These are phyloP conservation scores for Xylariomycetidae sp. DNA, from an alignment of 2,329 filamentous ascomycete genomes.

Conservation along the genomic window DNA sequence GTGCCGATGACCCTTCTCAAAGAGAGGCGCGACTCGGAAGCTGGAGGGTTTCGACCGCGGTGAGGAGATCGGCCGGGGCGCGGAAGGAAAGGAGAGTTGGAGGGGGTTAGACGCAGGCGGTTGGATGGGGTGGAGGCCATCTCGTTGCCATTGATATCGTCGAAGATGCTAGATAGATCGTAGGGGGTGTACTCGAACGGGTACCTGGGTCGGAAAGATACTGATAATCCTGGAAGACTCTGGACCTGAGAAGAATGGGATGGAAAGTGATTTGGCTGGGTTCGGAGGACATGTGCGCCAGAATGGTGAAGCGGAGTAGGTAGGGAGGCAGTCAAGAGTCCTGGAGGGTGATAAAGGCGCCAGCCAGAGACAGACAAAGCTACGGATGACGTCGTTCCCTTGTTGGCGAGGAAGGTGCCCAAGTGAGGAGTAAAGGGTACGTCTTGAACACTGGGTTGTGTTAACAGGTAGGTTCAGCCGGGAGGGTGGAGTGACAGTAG, in stretches of 20 bases:
- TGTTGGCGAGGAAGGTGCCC: too few species aligned
- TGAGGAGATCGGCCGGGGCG: conserved; percentile 60
- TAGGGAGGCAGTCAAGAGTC: too few species aligned
- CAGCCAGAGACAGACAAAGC: too few species aligned
- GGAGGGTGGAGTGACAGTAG: too few species aligned
- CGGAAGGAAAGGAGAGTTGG: conserved; percentile 66
- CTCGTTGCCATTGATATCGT: conserved; percentile 44
- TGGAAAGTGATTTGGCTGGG: conserved; percentile 10
- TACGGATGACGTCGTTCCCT: too few species aligned
- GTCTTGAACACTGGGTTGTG: too few species aligned
- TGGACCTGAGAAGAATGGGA: conserved; percentile 16
- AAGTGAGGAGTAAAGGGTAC: too few species aligned
- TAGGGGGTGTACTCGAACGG: conserved; percentile 4
- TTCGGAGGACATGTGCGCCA: conserved; percentile 6
- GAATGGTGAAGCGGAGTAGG: too few species aligned
- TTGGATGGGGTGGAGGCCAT: conserved; percentile 58
- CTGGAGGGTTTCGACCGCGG: conserved; percentile 42
- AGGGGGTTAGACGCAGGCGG: conserved; percentile 67
- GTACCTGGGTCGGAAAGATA: conserved; percentile 15
- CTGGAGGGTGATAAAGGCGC: too few species aligned
- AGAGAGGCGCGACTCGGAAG: conserved; percentile 60
- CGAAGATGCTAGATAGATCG: conserved; percentile 7
- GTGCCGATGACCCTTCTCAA: conserved; percentile 86
- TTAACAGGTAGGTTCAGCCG: too few species aligned
- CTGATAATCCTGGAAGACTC: conserved; percentile 17